These are phyloP conservation scores for Barnettozyma populi DNA, from an alignment of 805 yeast genomes.

Conservation along the genomic window DNA sequence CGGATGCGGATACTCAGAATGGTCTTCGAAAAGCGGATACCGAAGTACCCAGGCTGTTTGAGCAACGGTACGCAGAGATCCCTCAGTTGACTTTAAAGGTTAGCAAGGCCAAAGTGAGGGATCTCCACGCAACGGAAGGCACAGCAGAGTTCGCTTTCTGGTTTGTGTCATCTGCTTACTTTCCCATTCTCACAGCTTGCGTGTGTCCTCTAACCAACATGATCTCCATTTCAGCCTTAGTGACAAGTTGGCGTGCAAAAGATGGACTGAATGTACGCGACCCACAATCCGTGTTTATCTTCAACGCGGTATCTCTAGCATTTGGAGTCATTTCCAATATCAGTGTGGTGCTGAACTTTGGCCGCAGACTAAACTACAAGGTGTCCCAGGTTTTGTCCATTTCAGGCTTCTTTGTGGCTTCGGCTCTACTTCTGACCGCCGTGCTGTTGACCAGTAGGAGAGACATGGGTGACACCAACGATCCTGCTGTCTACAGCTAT, in stretches of 20 bases:
- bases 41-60: background rate
- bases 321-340: constrained; percentile 65
- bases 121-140: constrained; percentile 16
- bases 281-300: constrained; percentile 38
- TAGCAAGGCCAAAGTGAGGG: constrained; percentile 14
- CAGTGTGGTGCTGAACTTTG: constrained; percentile 65
- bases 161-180: constrained; percentile 61
- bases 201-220: constrained; percentile 75
- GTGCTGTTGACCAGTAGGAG: constrained; percentile 35
- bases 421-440: constrained; percentile 44
- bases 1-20: background rate
- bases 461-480: constrained; percentile 20
- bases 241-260: constrained; percentile 60
- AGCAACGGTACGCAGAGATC: constrained; percentile 7
- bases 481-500: constrained; percentile 15
- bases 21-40: background rate
- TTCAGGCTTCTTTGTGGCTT: constrained; percentile 58
- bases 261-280: constrained; percentile 29
- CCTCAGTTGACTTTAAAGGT: constrained; percentile 16
- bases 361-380: constrained; percentile 51
- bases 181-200: constrained; percentile 75
- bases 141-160: constrained; percentile 33
- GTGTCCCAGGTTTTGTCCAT: constrained; percentile 59
- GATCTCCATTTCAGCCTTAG: constrained; percentile 65
- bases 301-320: constrained; percentile 59